Percentiles rank a stretch among this genome's conserved stretches.
Evolutionary conservation across 2,329 filamentous ascomycete genomes (phyloP).

Genomic region (Tolypocladium amazonense): DNA sequence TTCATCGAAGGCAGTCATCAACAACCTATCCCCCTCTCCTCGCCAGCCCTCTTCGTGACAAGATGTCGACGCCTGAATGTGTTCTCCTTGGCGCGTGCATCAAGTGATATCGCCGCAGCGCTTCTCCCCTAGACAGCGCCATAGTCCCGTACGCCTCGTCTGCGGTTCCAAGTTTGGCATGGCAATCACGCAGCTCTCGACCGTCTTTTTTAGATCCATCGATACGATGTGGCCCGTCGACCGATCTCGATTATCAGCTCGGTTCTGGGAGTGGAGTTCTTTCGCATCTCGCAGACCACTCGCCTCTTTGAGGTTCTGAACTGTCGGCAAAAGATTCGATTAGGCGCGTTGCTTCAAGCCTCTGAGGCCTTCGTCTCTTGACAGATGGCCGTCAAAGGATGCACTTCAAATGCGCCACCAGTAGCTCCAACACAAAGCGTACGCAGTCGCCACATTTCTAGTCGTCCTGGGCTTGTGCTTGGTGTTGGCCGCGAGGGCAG

Average conservation of each 20-base stretch:
- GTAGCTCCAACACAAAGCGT: background rate
- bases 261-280: background rate
- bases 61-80: background rate
- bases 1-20: background rate
- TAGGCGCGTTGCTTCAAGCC: background rate
- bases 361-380: background rate
- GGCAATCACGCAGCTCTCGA: background rate
- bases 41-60: background rate
- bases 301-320: background rate
- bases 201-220: background rate
- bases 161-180: background rate
- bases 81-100: no score
- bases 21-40: background rate
- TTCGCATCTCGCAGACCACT: background rate
- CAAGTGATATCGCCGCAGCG: background rate
- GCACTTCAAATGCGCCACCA: background rate
- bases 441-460: background rate
- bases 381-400: background rate
- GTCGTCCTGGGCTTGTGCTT: background rate
- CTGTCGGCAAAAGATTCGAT: background rate
- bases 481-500: background rate
- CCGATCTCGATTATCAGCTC: no score
- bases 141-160: background rate
- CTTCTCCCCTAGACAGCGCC: background rate
- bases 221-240: background rate